A percentile compares a stretch with the other conserved stretches of the same genome.
Conservation (phyloP, 2,329 filamentous ascomycete species). For the Biscogniauxia marginata region DNA sequence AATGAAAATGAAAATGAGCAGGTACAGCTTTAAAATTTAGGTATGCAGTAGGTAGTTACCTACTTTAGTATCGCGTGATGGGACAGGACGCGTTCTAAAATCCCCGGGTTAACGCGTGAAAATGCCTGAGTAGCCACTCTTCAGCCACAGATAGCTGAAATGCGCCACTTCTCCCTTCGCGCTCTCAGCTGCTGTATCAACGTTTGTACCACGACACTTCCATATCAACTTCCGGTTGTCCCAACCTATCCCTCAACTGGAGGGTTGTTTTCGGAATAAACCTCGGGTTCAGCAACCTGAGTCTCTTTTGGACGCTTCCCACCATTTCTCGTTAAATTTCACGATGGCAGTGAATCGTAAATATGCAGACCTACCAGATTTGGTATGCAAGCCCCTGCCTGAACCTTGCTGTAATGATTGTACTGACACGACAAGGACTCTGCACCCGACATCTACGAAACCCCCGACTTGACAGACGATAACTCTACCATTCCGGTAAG, state of each 20-base stretch:
- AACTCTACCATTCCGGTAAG: conserved; percentile 79
- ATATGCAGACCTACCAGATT: conserved; percentile 76
- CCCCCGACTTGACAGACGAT: conserved; percentile 87
- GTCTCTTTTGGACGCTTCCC: background rate
- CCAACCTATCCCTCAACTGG: background rate
- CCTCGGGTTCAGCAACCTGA: background rate
- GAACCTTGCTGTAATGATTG: conserved; percentile 2
- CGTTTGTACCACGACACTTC: background rate
- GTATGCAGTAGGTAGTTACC: background rate
- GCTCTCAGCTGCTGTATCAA: too few species aligned
- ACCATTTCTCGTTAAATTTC: conserved; percentile 3
- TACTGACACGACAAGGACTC: conserved; percentile 62
- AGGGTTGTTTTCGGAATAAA: background rate
- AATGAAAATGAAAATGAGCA: background rate
- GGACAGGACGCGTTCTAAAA: too few species aligned
- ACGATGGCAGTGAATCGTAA: conserved; percentile 75
- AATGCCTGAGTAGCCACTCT: too few species aligned
- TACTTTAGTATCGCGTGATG: too few species aligned
- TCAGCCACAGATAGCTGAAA: too few species aligned
- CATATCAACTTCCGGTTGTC: background rate
- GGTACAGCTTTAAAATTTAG: background rate
- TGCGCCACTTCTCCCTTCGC: too few species aligned
- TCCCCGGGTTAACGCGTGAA: too few species aligned
- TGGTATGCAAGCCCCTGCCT: conserved; percentile 52
- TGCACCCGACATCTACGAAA: conserved; percentile 95